Conservation (phyloP, 495 filamentous ascomycete species). For the Trypethelium eluteriae region DNA sequence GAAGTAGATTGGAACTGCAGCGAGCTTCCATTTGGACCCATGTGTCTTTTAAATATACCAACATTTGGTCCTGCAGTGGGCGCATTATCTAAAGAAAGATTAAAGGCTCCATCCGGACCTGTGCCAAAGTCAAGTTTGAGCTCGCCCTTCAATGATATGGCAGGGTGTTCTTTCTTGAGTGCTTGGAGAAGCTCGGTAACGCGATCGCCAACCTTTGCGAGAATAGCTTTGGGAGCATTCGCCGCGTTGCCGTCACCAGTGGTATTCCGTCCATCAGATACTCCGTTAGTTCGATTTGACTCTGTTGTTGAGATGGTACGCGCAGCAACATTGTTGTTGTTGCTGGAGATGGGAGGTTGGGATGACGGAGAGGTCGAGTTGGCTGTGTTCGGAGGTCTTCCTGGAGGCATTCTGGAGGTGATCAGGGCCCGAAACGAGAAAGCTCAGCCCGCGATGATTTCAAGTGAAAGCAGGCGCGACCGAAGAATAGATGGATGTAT, state of each 20-base stretch:
- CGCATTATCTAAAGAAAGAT: not conserved
- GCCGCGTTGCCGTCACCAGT: not conserved
- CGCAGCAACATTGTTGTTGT: not conserved
- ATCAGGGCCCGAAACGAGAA: not conserved
- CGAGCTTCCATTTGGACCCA: constrained; percentile 1
- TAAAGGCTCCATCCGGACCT: constrained; percentile 10
- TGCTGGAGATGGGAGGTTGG: not conserved
- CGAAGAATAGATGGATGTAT: not conserved
- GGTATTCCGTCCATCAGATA: not conserved
- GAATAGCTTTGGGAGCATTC: not conserved
- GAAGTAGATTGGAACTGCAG: not conserved
- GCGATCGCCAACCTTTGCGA: constrained; percentile 7
- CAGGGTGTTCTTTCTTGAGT: not conserved
- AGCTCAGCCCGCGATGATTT: not conserved
- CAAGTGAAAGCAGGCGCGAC: not conserved
- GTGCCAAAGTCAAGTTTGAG: constrained; percentile 5
- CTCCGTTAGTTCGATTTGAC: not conserved
- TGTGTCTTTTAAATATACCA: not conserved
- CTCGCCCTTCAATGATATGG: constrained; percentile 1
- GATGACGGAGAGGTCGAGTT: not conserved
- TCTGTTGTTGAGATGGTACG: not conserved
- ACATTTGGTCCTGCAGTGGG: not conserved
- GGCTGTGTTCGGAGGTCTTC: not conserved
- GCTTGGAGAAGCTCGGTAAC: not conserved
- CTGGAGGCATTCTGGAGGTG: not conserved